These are phyloP conservation scores for Phaeomoniella chlamydospora DNA, from an alignment of 2,329 filamentous ascomycete species.

Conservation along the genomic window DNA sequence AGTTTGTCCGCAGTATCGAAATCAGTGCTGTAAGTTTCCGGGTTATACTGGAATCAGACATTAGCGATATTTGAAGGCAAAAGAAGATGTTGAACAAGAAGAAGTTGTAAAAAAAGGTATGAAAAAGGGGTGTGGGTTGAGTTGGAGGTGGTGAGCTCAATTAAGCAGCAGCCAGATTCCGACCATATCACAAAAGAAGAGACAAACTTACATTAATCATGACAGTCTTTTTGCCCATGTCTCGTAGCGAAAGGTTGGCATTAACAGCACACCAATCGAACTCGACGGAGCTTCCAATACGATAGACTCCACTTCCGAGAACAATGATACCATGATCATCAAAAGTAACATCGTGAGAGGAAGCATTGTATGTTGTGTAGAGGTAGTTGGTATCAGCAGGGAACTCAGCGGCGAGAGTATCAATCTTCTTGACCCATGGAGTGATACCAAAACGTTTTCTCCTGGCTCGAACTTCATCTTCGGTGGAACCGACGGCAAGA, in stretches of 20 bases:
- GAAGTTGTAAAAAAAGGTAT: slow-evolving; percentile 3
- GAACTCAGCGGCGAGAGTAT: slow-evolving; percentile 93
- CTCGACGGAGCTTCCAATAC: slow-evolving; percentile 93
- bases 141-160: too few species aligned
- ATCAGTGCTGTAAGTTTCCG: slow-evolving; percentile 71
- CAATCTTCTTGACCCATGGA: slow-evolving; percentile 97
- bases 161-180: too few species aligned
- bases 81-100: slow-evolving; percentile 3
- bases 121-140: slow-evolving; percentile 3
- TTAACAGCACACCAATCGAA: slow-evolving; percentile 98
- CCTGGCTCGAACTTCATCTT: slow-evolving; percentile 77
- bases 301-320: slow-evolving; percentile 88
- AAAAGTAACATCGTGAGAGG: slow-evolving; percentile 83
- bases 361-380: slow-evolving; percentile 96
- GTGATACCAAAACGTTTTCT: slow-evolving; percentile 77
- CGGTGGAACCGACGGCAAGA: slow-evolving; percentile 65
- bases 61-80: slow-evolving; percentile 3
- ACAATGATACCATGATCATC: slow-evolving; percentile 84
- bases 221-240: slow-evolving; percentile 89
- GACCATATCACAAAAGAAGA: slow-evolving; percentile 4
- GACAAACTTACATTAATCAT: slow-evolving; percentile 69
- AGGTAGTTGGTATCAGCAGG: slow-evolving; percentile 90
- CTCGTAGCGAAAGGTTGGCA: slow-evolving; percentile 65
- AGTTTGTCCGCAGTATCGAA: slow-evolving; percentile 80
- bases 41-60: slow-evolving; percentile 44